Evolutionary conservation across 2,329 filamentous ascomycete species (phyloP), one percentile per base, ranked within the genome.

Genomic region (Cladosporium sp.): DNA sequence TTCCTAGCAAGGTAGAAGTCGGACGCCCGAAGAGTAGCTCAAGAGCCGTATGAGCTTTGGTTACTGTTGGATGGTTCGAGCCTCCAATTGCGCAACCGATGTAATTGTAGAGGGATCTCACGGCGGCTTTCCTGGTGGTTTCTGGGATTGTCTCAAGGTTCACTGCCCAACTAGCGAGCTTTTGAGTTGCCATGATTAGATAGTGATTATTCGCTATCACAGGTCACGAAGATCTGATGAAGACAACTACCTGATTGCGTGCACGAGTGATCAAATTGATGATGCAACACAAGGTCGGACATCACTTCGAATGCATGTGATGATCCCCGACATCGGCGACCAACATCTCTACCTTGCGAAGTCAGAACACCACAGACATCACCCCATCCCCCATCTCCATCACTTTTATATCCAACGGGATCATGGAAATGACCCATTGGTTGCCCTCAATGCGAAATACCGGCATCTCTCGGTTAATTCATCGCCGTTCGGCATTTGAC

Each of bases 21-120:
- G 75, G 69, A 1, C 70, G 66, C 1, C 79, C 77, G 56, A 78
- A 77, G 71, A 81, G 79, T 1, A 76, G 73, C 21, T 71, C 58
- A 5, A 81, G 71, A 0, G 78, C 75, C 1, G 71, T 71, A 53
- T 73, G 71, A 13, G 79, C 77, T 66, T 77, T 81, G 2, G 68
- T 69, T 23, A 80, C 79, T 1, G 83, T 80, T n/a, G 77, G 75
- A 67, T 85, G 83, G 10, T 75, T 75, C 65, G 79, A 81, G 3
- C 84, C 84, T 5, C 82, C 83, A 23, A 86, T 80, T 28, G 83
- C 79, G 68, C 83, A 86, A 46, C 84, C 84, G 7, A 79, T 78
- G 79, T 82, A 85, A 75, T 86, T 86, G 75, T 85, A 84, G 59
- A 85, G 78, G 48, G 79, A 82, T 23, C 79, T 79, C 11, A 79